A percentile compares a stretch with the other conserved stretches of the same genome.
phyloP scores from a whole-genome alignment of 306 rosid species.

The Hippophae rhamnoides region DNA sequence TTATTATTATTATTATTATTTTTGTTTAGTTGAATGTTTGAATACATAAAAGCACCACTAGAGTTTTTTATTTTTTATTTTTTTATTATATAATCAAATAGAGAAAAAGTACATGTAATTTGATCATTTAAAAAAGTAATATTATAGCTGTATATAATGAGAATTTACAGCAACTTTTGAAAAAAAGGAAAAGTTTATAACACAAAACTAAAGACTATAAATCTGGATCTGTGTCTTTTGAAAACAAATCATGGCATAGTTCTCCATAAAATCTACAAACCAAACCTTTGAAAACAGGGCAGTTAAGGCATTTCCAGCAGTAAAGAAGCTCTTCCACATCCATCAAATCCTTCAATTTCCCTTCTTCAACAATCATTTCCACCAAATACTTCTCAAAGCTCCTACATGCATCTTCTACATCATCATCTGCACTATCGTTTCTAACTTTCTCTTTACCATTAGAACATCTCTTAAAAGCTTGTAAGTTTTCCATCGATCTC shows the following conservation, averaged over 20 bases:
- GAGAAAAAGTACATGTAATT: no score
- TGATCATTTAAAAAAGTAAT: no score
- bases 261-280: constrained; percentile 83
- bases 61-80: no score
- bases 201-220: constrained; percentile 13
- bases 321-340: constrained; percentile 82
- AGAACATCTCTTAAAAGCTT: constrained; percentile 19
- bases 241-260: constrained; percentile 80
- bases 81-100: no score
- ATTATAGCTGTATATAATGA: no score
- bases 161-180: no score
- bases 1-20: no score
- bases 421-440: constrained; percentile 20
- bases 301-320: constrained; percentile 74
- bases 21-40: no score
- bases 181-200: no score
- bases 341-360: constrained; percentile 58
- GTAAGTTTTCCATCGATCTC: constrained; percentile 17
- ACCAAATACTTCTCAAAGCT: constrained; percentile 81
- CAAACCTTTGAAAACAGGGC: constrained; percentile 65
- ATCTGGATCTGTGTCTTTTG: constrained; percentile 28
- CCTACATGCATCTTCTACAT: constrained; percentile 74
- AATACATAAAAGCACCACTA: no score
- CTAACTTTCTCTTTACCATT: constrained; percentile 7
- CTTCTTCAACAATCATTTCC: constrained; percentile 88